Conservation (phyloP, 1,284 basidiomycete genomes). For the Trichosporon coremiiforme region DNA sequence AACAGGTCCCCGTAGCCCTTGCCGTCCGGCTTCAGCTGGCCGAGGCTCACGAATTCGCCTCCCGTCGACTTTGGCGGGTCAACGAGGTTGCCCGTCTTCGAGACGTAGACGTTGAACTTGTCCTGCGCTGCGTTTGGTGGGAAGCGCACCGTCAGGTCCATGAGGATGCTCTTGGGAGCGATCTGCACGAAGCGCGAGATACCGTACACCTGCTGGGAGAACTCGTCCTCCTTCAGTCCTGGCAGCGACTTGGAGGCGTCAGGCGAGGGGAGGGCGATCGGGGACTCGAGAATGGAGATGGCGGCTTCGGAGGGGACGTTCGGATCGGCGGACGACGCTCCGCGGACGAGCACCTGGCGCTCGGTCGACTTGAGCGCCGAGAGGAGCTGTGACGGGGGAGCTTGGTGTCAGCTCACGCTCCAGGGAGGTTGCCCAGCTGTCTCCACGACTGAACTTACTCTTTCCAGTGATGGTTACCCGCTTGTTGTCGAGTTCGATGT, state of each 20-base stretch:
- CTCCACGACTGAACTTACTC: slow-evolving; percentile 36
- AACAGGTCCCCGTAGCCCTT: slow-evolving; percentile 58
- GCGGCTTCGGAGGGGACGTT: slow-evolving; percentile 46
- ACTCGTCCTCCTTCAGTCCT: slow-evolving; percentile 50
- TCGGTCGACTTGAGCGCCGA: slow-evolving; percentile 55
- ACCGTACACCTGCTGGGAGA: slow-evolving; percentile 56
- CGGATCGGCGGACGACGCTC: slow-evolving; percentile 43
- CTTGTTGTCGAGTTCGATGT: slow-evolving; percentile 55
- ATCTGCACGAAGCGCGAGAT: slow-evolving; percentile 57
- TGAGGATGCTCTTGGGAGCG: slow-evolving; percentile 49
- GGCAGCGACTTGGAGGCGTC: slow-evolving; percentile 33
- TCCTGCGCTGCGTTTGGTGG: slow-evolving; percentile 37
- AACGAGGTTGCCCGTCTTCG: slow-evolving; percentile 52
- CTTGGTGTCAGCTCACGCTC: slow-evolving; percentile 34
- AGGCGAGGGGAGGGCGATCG: slow-evolving; percentile 41
- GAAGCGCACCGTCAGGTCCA: slow-evolving; percentile 56
- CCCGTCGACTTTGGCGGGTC: slow-evolving; percentile 55
- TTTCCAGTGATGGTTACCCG: slow-evolving; percentile 55
- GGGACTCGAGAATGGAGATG: slow-evolving; percentile 57
- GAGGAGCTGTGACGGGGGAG: slow-evolving; percentile 55
- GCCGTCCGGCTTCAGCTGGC: slow-evolving; percentile 49
- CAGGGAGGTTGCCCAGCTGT: too few relatives aligned
- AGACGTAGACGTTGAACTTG: slow-evolving; percentile 46
- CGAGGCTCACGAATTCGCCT: slow-evolving; percentile 42
- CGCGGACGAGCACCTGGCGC: slow-evolving; percentile 57